phyloP scores from a whole-genome alignment of 768 basidiomycete genomes.

The Chalciporus sphaerocephalus region DNA sequence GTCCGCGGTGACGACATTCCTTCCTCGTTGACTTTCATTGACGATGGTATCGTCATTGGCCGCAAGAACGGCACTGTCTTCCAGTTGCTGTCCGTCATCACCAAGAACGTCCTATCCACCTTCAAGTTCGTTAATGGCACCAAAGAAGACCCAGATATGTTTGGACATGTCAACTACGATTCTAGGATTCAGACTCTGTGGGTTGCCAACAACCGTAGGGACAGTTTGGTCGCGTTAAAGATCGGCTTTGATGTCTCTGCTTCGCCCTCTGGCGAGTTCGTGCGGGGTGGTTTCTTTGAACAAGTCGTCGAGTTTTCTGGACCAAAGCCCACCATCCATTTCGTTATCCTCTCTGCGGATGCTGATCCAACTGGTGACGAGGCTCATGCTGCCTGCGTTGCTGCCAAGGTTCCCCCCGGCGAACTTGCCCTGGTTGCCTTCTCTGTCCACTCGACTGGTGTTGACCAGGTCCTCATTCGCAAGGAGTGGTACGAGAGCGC shows the following conservation, averaged over 20 bases:
- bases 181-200: slow-evolving; percentile 80
- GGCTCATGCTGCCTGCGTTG: slow-evolving; percentile 78
- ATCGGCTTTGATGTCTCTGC: slow-evolving; percentile 60
- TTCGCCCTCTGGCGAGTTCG: slow-evolving; percentile 57
- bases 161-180: slow-evolving; percentile 84
- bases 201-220: slow-evolving; percentile 81
- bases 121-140: slow-evolving; percentile 69
- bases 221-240: slow-evolving; percentile 79
- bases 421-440: slow-evolving; percentile 82
- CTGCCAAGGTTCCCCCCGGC: slow-evolving; percentile 71
- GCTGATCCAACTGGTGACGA: slow-evolving; percentile 80
- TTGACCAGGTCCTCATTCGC: slow-evolving; percentile 82
- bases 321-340: slow-evolving; percentile 82
- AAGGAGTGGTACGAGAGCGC: slow-evolving; percentile 84
- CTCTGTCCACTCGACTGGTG: slow-evolving; percentile 85
- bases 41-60: slow-evolving; percentile 80
- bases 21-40: slow-evolving; percentile 80
- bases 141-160: slow-evolving; percentile 80
- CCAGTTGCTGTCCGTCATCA: slow-evolving; percentile 75
- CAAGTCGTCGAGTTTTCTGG: slow-evolving; percentile 81
- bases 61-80: slow-evolving; percentile 81
- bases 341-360: slow-evolving; percentile 82
- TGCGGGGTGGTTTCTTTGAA: slow-evolving; percentile 64
- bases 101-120: slow-evolving; percentile 69
- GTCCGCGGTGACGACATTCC: slow-evolving; percentile 77